Conservation (phyloP, 306 rosid genomes). For the Cucurbita maxima region DNA sequence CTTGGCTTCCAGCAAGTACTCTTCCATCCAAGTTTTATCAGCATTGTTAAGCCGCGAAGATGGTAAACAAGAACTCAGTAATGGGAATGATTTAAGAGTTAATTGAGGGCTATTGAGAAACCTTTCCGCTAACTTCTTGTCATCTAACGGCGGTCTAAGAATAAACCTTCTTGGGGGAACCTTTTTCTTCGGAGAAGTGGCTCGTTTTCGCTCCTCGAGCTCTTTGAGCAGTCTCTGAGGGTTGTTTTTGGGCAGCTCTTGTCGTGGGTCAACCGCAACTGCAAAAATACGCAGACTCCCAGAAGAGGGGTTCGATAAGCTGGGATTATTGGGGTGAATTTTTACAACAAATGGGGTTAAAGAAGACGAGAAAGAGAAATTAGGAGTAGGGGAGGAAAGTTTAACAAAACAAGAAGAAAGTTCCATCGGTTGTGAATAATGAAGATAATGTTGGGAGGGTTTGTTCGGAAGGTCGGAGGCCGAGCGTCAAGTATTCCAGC, state of each 20-base stretch:
- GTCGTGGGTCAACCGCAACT: slow-evolving; percentile 51
- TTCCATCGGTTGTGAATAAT: slow-evolving; percentile 31
- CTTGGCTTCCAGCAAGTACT: slow-evolving; percentile 81
- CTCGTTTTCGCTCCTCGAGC: slow-evolving; percentile 69
- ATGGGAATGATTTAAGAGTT: slow-evolving; percentile 67
- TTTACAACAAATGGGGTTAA: slow-evolving; percentile 30
- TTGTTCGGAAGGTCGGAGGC: neutral
- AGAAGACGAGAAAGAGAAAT: slow-evolving; percentile 43
- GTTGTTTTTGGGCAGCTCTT: slow-evolving; percentile 53
- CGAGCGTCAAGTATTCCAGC: neutral
- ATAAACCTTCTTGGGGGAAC: slow-evolving; percentile 54
- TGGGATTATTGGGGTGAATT: slow-evolving; percentile 17
- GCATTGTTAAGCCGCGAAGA: slow-evolving; percentile 73
- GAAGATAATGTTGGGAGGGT: neutral
- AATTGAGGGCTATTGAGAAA: slow-evolving; percentile 85
- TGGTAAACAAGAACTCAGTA: slow-evolving; percentile 77
- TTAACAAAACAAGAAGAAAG: slow-evolving; percentile 51
- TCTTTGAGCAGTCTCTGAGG: slow-evolving; percentile 86
- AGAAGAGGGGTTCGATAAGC: slow-evolving; percentile 10
- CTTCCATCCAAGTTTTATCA: slow-evolving; percentile 73
- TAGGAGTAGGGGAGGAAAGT: slow-evolving; percentile 18
- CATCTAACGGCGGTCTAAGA: slow-evolving; percentile 73
- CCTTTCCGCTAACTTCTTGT: slow-evolving; percentile 55
- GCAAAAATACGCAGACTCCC: slow-evolving; percentile 27
- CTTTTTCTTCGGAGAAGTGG: slow-evolving; percentile 57